phyloP scores from a whole-genome alignment of 2,329 filamentous ascomycete species.

The Pseudopithomyces chartarum region DNA sequence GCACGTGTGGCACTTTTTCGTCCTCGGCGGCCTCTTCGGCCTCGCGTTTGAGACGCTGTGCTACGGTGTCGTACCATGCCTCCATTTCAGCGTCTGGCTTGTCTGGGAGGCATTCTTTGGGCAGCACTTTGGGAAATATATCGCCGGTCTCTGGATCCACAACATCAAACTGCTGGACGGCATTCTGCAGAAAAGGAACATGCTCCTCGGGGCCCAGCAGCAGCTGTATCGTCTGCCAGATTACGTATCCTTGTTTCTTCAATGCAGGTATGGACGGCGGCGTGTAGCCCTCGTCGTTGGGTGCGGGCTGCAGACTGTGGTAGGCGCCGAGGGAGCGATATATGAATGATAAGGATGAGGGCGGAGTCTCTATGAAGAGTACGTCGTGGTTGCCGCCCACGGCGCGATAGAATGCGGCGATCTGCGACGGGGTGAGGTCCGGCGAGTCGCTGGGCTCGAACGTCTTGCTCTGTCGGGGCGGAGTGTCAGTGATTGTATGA shows the following conservation, averaged over 20 bases:
- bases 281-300: constrained; percentile 68
- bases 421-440: constrained; percentile 55
- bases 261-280: constrained; percentile 81
- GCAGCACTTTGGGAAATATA: constrained; percentile 63
- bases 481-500: constrained; percentile 18
- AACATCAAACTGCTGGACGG: constrained; percentile 77
- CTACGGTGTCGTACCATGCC: constrained; percentile 82
- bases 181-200: constrained; percentile 79
- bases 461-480: constrained; percentile 41
- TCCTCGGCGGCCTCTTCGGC: constrained; percentile 45
- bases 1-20: constrained; percentile 19
- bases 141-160: constrained; percentile 69
- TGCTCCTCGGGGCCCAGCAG: constrained; percentile 88
- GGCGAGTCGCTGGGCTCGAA: constrained; percentile 52
- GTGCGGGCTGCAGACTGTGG: constrained; percentile 78
- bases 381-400: constrained; percentile 54
- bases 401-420: constrained; percentile 56
- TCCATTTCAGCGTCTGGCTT: constrained; percentile 80
- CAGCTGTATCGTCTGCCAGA: constrained; percentile 92
- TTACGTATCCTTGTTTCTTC: constrained; percentile 81
- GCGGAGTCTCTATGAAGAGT: constrained; percentile 77
- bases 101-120: constrained; percentile 72
- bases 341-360: constrained; percentile 82
- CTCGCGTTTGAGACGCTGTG: constrained; percentile 70
- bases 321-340: constrained; percentile 91